These are phyloP conservation scores for Stentor roeselii DNA, from an alignment of 73 alveolate species.

Conservation along the genomic window DNA sequence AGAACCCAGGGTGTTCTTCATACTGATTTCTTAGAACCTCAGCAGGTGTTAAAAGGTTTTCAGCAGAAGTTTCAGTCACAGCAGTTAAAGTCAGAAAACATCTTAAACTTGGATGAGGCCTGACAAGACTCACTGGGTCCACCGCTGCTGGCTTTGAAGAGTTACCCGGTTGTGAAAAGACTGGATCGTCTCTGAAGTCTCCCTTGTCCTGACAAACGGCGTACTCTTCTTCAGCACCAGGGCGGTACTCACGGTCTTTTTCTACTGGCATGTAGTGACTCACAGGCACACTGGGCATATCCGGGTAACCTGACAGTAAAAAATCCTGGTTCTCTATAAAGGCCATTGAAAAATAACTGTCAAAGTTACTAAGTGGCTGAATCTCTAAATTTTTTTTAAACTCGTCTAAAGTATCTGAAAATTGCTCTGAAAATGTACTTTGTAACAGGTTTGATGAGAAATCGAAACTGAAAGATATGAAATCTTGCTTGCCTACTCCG, in stretches of 20 bases:
- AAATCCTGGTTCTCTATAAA: slow-evolving; percentile 57
- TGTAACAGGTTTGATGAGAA: slow-evolving; percentile 45
- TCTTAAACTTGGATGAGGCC: slow-evolving; percentile 30
- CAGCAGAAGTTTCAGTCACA: slow-evolving; percentile 24
- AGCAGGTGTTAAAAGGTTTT: neutral
- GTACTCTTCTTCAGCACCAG: slow-evolving; percentile 35
- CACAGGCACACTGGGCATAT: slow-evolving; percentile 42
- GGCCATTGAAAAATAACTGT: slow-evolving; percentile 37
- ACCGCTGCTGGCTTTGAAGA: slow-evolving; percentile 3
- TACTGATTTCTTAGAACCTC: neutral
- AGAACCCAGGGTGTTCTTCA: slow-evolving; percentile 19
- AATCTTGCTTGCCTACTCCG: slow-evolving; percentile 66
- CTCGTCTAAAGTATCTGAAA: slow-evolving; percentile 52
- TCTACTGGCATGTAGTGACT: slow-evolving; percentile 49
- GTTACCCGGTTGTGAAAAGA: neutral
- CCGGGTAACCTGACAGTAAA: slow-evolving; percentile 43
- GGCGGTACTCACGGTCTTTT: slow-evolving; percentile 20
- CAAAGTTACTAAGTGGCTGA: slow-evolving; percentile 57
- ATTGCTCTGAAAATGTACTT: slow-evolving; percentile 46
- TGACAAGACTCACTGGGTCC: slow-evolving; percentile 19
- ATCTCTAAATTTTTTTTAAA: slow-evolving; percentile 55
- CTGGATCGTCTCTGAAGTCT: slow-evolving; percentile 11
- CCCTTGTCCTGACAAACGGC: neutral
- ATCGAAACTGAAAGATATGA: slow-evolving; percentile 50
- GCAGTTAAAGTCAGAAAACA: neutral